Evolutionary conservation across 2,329 filamentous ascomycete genomes (phyloP).

Genomic region (Alternaria sp.): DNA sequence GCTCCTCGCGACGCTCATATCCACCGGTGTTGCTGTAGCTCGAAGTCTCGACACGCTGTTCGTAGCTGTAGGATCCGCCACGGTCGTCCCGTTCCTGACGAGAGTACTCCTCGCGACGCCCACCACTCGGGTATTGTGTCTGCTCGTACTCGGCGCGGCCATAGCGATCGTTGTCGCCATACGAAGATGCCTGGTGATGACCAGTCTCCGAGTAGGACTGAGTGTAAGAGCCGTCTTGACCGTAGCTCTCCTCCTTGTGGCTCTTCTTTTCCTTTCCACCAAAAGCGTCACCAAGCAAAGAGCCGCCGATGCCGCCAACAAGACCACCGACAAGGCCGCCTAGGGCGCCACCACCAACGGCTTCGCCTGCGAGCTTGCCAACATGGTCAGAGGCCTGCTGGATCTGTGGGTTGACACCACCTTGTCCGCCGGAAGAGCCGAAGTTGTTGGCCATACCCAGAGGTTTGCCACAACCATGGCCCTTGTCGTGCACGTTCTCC

Average conservation of each 20-base stretch:
- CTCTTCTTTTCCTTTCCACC: slow-evolving; percentile 60
- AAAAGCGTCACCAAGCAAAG: slow-evolving; percentile 69
- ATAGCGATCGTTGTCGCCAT: slow-evolving; percentile 57
- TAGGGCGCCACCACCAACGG: slow-evolving; percentile 68
- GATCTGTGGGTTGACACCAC: slow-evolving; percentile 52
- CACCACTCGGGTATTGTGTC: slow-evolving; percentile 65
- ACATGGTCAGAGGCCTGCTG: slow-evolving; percentile 48
- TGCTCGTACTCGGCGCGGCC: slow-evolving; percentile 66
- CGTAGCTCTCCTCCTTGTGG: slow-evolving; percentile 60
- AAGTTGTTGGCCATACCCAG: slow-evolving; percentile 74
- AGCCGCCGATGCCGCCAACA: slow-evolving; percentile 64
- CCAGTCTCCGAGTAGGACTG: slow-evolving; percentile 68
- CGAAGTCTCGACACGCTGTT: slow-evolving; percentile 64
- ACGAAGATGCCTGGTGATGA: slow-evolving; percentile 50
- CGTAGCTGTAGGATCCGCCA: slow-evolving; percentile 60
- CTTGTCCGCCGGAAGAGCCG: slow-evolving; percentile 46
- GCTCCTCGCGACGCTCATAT: slow-evolving; percentile 66
- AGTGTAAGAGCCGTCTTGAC: slow-evolving; percentile 66
- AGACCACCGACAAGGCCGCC: slow-evolving; percentile 74
- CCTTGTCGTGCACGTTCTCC: slow-evolving; percentile 80
- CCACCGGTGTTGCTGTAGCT: slow-evolving; percentile 57
- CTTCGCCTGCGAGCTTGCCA: slow-evolving; percentile 63
- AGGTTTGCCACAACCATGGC: slow-evolving; percentile 83
- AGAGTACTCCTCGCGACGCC: slow-evolving; percentile 64
- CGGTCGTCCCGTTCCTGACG: slow-evolving; percentile 63